These are phyloP conservation scores for Diaporthe vexans DNA, from an alignment of 2,329 filamentous ascomycete genomes.

Conservation along the genomic window DNA sequence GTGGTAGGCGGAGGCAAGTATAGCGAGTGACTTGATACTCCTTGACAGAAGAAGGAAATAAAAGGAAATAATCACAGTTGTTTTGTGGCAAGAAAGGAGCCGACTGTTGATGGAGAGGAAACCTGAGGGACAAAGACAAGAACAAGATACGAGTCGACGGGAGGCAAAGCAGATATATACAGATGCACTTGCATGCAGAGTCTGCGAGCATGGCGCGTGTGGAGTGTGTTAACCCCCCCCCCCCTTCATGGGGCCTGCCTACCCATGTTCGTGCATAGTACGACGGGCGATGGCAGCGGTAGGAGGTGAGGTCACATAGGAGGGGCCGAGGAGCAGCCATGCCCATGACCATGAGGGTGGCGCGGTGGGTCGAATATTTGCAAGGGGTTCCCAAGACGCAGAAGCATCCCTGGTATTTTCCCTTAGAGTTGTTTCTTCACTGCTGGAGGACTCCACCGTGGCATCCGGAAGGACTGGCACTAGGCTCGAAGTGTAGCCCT, in stretches of 20 bases:
- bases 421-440: slow-evolving; percentile 35
- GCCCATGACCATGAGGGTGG: slow-evolving; percentile 36
- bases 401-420: slow-evolving; percentile 20
- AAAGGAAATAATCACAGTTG: slow-evolving; percentile 40
- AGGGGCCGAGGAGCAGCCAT: slow-evolving; percentile 24
- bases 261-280: slow-evolving; percentile 24
- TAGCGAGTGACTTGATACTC: slow-evolving; percentile 70
- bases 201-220: slow-evolving; percentile 27
- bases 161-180: slow-evolving; percentile 38
- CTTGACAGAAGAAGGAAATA: slow-evolving; percentile 52
- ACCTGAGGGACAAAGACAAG: slow-evolving; percentile 39
- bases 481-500: slow-evolving; percentile 33
- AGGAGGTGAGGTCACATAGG: slow-evolving; percentile 28
- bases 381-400: slow-evolving; percentile 37
- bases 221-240: neutral
- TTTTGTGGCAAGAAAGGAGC: slow-evolving; percentile 28
- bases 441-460: slow-evolving; percentile 27
- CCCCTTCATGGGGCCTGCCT: neutral
- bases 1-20: slow-evolving; percentile 57
- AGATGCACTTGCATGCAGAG: slow-evolving; percentile 26
- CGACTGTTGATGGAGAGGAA: slow-evolving; percentile 39
- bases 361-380: slow-evolving; percentile 32
- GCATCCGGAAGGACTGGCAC: slow-evolving; percentile 11
- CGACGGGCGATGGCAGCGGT: slow-evolving; percentile 18
- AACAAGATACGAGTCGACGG: slow-evolving; percentile 18